These are phyloP conservation scores for Mycena amicta DNA, from an alignment of 768 basidiomycete genomes.

Conservation along the genomic window DNA sequence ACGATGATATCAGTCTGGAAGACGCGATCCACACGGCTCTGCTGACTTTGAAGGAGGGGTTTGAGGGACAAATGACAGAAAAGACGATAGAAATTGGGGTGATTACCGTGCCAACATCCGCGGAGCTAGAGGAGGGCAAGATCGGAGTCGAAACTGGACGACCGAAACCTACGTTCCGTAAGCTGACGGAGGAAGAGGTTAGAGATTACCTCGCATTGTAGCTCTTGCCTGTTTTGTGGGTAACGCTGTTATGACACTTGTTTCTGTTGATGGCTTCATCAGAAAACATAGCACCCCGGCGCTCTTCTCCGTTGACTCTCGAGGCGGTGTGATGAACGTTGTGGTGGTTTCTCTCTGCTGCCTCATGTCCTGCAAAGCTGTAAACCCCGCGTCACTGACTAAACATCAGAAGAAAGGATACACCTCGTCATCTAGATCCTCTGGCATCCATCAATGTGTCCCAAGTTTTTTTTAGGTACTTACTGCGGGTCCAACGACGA, in stretches of 20 bases:
- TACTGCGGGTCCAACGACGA: neutral
- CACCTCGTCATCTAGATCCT: neutral
- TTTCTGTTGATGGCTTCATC: slow-evolving; percentile 8
- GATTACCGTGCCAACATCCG: slow-evolving; percentile 81
- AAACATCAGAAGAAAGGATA: slow-evolving; percentile 19
- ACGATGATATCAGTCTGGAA: slow-evolving; percentile 97
- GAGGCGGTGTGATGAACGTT: slow-evolving; percentile 20
- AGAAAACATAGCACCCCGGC: slow-evolving; percentile 19
- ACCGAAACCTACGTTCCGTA: slow-evolving; percentile 88
- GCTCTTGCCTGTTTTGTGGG: slow-evolving; percentile 21
- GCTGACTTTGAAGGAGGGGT: slow-evolving; percentile 96
- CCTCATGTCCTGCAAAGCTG: slow-evolving; percentile 17
- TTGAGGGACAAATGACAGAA: slow-evolving; percentile 99
- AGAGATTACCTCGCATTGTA: slow-evolving; percentile 91
- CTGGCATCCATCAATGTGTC: slow-evolving; percentile 18
- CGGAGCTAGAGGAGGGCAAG: slow-evolving; percentile 70
- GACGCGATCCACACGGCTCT: slow-evolving; percentile 99
- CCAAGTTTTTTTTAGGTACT: slow-evolving; percentile 9
- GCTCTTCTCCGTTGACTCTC: slow-evolving; percentile 13
- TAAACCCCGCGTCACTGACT: slow-evolving; percentile 5
- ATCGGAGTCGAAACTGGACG: slow-evolving; percentile 68
- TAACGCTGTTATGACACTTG: slow-evolving; percentile 19
- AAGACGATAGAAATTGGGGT: slow-evolving; percentile 99
- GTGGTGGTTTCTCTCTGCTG: slow-evolving; percentile 4
- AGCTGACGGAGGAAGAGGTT: slow-evolving; percentile 95